Evolutionary conservation across 495 filamentous ascomycete species (phyloP), one percentile per base, ranked within the genome.

Genomic region (Gamarada debralockiae): DNA sequence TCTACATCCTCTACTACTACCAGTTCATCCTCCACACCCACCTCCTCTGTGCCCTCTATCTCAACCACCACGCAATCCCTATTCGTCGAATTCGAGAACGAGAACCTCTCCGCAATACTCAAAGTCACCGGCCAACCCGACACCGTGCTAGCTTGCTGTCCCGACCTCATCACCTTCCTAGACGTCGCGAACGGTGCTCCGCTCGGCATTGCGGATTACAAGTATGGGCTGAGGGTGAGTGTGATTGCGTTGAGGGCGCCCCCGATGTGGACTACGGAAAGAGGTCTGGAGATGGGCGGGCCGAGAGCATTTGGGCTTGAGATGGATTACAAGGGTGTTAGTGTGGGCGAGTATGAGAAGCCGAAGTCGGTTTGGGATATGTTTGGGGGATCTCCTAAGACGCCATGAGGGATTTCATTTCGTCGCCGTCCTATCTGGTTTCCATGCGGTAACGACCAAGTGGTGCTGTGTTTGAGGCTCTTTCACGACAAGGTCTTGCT

Each of bases 161-260:
- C 83, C 0, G 83, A 85, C 56, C 63, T 86, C 0, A 81, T 86
- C 52, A 66, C 73, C 3, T 67, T 80, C 8, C 72, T 86, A 22
- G 81, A 86, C 51, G 71, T 75, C 7, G 74, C 76, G 49, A 82
- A 77, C 25, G 82, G 82, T 23, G 73, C 75, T 43, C 78, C 79
- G 0, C 67, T 86, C 1, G 83, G 81, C 5, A 77, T 79, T 5
- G 74, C 80, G 0, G 82, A 86, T 58, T 62, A 67, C 20, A 60
- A 68, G 17, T 72, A 73, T 52, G 70, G 70, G 12, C 29, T 68
- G 7, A 53, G 60, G 15, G 68, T 69, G 0, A 60, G 48, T 55
- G 65, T 73, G 3, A 67, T 73, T 45, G 70, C 62, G 2, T 60
- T 73, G 50, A 53, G 64, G 20, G 63, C 64, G 6, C 65, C 68